Evolutionary conservation across 768 basidiomycete species (phyloP), one percentile per base, ranked within the genome.

Genomic region (Suillus discolor): DNA sequence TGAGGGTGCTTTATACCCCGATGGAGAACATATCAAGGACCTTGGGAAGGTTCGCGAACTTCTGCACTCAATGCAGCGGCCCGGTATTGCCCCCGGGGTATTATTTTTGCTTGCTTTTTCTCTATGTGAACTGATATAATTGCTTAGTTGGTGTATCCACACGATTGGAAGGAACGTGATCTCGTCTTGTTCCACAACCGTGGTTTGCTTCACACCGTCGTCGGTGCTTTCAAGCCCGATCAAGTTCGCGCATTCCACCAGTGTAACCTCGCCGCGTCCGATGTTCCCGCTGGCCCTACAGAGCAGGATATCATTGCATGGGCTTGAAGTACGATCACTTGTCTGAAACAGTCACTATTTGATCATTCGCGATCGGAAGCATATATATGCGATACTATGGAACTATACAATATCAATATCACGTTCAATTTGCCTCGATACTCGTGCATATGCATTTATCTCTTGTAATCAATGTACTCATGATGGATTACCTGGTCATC

Each of bases 41-140:
- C 81, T 97, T 28, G 83, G 84, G 62, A 79, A 87, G 64, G 92
- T 93, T 18, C 84, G 96, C 6, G 86, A 83, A 9, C 73, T 96
- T 31, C 75, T 96, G 42, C 94, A 97, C 80, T 84, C 83, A 79
- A 91, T 97, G 85, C 94, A 96, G 75, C 80, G 94, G 13, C 95
- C 96, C 5, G 94, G 88, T 20, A 97, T 97, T 66, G 88, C 93
- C 2, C 95, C 95, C 18, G 74, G 78, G 64, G 90, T 90, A 67
- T 65, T 73, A 34, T 44, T 39, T 39, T 34, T 44, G 28, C 18
- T 36, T 38, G 12, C 38, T 20, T 28, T 59, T 23, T 51, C 28
- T 61, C 7, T 47, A 20, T 20, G 18, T 28, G 16, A 65, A 16
- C 38, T 51, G 57, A 61, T 16, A 31, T 55, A 31, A 51, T 18